Evolutionary conservation across 805 yeast genomes (phyloP), one percentile per base, ranked within the genome.

Genomic region (Ogataea methylovora): DNA sequence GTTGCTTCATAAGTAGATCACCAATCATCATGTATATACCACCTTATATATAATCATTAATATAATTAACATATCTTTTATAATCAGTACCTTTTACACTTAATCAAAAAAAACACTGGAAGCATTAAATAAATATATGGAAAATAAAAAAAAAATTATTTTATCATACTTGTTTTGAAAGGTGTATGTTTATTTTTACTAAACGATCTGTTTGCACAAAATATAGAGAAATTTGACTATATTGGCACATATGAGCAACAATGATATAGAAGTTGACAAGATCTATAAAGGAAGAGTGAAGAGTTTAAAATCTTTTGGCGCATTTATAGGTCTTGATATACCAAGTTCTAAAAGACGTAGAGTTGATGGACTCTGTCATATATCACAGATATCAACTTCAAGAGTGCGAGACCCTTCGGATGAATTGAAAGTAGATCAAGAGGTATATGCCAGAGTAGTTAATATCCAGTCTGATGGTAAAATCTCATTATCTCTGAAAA

Each of bases 341-440:
- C 21, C 36, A 24, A 32, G 25, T 12, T 30, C 13, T 3, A 65
- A 37, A 48, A 26, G 49, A 51, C 11, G 42, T 24, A 33, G 43
- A 24, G 44, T 54, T 8, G 76, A 62, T 45, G 95, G 94, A 0
- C 61, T 88, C 13, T 79, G 88, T 25, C 97, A 88, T 50, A 68
- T 83, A 0, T 84, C 95, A 1, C 80, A 77, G 28, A 64, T 88
- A 22, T 63, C 73, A 4, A 28, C 40, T 1, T 50, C 51, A n/a
- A 43, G 60, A 3, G 59, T 81, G 2, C 56, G 64, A 6, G 69
- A 69, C 30, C 85, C 90, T 0, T 50, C 68, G 2, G 90, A 82
- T 32, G 61, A 75, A 1, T 60, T 84, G 13, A 57, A 63, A 28
- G 45, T 60, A 23, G 69, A 74, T 36, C 86, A 86, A 40, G 61